Conservation (phyloP, 106 monocot genomes). For the Phalaenopsis aphrodite region DNA sequence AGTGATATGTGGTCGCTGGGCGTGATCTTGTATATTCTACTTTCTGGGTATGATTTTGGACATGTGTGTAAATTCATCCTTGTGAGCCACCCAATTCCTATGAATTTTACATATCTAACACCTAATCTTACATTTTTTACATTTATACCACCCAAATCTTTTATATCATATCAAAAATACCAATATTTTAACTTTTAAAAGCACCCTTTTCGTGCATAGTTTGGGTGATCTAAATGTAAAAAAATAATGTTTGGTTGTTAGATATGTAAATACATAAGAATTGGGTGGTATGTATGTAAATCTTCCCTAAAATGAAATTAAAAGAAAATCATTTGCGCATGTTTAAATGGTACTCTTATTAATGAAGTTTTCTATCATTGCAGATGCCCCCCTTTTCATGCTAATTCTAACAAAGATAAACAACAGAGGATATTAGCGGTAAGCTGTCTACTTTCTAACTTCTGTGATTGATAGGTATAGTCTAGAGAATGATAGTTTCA, state of each 20-base stretch:
- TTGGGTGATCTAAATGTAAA: too few relatives aligned
- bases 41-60: constrained; percentile 42
- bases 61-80: not conserved
- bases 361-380: constrained; percentile 3
- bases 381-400: constrained; percentile 62
- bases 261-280: too few relatives aligned
- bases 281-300: too few relatives aligned
- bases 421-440: constrained; percentile 53
- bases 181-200: too few relatives aligned
- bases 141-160: too few relatives aligned
- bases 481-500: not conserved
- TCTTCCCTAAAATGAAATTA: too few relatives aligned
- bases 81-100: too few relatives aligned
- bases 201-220: too few relatives aligned
- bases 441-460: constrained; percentile 13
- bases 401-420: constrained; percentile 48
- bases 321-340: not conserved
- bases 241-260: too few relatives aligned
- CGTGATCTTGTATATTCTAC: constrained; percentile 60
- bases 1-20: constrained; percentile 82
- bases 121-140: too few relatives aligned
- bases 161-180: too few relatives aligned
- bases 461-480: not conserved
- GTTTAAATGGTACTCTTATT: not conserved
- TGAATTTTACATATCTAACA: too few relatives aligned